Evolutionary conservation across 345 rosid species (phyloP).

Genomic region (Syzygium aqueum): DNA sequence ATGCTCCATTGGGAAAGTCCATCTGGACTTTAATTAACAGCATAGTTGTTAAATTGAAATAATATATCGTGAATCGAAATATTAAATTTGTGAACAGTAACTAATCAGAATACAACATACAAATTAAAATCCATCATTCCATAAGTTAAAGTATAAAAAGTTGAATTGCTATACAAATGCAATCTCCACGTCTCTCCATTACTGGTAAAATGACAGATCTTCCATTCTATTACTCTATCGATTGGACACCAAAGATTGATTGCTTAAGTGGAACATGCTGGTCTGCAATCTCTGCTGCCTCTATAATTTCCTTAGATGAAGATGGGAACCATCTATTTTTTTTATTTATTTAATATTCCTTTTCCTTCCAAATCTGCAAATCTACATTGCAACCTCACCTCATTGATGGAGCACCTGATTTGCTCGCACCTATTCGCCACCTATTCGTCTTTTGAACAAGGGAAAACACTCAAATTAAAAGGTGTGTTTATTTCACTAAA

Average conservation of each 20-base stretch:
- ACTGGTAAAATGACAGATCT: neutral
- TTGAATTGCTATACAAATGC: neutral
- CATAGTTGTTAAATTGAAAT: too few species aligned
- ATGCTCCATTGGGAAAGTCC: neutral
- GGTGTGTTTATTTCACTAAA: too few species aligned
- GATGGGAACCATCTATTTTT: neutral
- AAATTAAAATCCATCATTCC: too few species aligned
- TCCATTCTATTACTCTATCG: neutral
- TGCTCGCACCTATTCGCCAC: neutral
- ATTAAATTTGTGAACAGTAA: neutral
- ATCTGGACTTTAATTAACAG: neutral
- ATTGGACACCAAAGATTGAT: neutral
- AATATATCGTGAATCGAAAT: too few species aligned
- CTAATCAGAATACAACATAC: too few species aligned
- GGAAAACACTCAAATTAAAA: neutral
- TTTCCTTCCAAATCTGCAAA: neutral
- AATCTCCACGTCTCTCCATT: neutral
- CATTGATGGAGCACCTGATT: neutral
- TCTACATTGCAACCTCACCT: neutral
- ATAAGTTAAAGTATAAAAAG: too few species aligned
- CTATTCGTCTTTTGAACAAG: too few species aligned
- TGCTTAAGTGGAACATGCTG: neutral
- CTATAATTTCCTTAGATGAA: neutral
- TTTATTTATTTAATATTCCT: neutral
- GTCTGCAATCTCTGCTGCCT: neutral